A percentile compares a stretch with the other conserved stretches of the same genome.
phyloP scores from a whole-genome alignment of 139 green algal species.

The Klebsormidium nitens region DNA sequence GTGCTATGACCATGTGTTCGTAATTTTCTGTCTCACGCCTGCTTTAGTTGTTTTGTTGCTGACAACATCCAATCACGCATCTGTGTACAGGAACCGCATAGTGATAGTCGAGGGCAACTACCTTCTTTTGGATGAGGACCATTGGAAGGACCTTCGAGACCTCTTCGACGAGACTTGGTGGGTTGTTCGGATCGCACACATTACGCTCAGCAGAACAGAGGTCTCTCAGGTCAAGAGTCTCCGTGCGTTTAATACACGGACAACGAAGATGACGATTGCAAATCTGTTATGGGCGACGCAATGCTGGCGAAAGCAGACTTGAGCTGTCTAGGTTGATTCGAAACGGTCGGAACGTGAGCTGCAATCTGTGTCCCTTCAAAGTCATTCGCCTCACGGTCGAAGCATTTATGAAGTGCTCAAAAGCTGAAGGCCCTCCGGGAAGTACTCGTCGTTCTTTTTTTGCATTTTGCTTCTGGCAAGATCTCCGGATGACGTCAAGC shows the following conservation, averaged over 20 bases:
- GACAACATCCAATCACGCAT: background rate
- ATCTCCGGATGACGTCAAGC: background rate
- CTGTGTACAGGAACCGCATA: slow-evolving; percentile 40
- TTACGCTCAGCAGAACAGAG: background rate
- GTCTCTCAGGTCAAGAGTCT: background rate
- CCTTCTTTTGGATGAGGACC: slow-evolving; percentile 59
- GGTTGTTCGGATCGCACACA: slow-evolving; percentile 26
- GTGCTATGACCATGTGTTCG: too few species aligned
- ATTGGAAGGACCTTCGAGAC: slow-evolving; percentile 46
- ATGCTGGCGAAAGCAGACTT: too few species aligned
- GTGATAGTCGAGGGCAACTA: slow-evolving; percentile 87
- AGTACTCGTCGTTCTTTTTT: background rate
- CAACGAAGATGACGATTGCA: background rate
- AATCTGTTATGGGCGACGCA: background rate
- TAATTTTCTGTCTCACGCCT: too few species aligned
- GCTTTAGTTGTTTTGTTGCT: too few species aligned
- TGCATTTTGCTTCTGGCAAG: background rate
- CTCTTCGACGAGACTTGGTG: slow-evolving; percentile 69
- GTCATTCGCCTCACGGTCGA: background rate
- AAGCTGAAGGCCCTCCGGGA: too few species aligned
- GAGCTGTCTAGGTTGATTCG: too few species aligned
- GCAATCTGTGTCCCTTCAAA: background rate
- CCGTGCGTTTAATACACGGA: background rate
- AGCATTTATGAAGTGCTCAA: background rate
- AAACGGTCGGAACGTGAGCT: too few species aligned